A percentile compares a stretch with the other conserved stretches of the same genome.
phyloP scores from a whole-genome alignment of 2,329 filamentous ascomycete species.

The Akanthomyces uredinophilus region DNA sequence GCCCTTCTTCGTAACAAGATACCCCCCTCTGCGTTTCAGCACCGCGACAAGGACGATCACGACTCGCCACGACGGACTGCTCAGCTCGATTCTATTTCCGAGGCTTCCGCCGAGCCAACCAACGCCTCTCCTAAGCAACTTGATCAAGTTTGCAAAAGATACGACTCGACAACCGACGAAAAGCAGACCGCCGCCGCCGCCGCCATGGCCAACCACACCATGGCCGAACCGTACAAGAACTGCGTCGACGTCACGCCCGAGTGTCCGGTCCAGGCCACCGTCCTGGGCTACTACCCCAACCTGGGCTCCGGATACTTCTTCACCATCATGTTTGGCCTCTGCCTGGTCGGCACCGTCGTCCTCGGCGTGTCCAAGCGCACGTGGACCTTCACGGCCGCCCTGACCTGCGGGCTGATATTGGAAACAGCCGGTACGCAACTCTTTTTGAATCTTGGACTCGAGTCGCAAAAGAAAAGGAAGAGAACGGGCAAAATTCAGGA shows the following conservation, averaged over 20 bases:
- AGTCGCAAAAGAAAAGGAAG: too few relatives aligned
- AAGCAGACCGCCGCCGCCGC: not conserved
- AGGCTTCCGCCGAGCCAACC: not conserved
- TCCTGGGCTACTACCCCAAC: slow-evolving; percentile 53
- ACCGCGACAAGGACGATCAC: not conserved
- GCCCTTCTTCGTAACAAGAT: not conserved
- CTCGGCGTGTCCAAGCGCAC: slow-evolving; percentile 47
- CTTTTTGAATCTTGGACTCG: not conserved
- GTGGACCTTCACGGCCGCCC: slow-evolving; percentile 48
- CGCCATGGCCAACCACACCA: slow-evolving; percentile 11
- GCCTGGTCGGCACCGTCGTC: slow-evolving; percentile 35
- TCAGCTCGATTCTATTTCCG: not conserved
- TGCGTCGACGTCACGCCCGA: slow-evolving; percentile 32
- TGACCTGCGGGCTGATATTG: slow-evolving; percentile 44
- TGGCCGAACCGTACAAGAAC: slow-evolving; percentile 19
- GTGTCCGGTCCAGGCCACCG: slow-evolving; percentile 49
- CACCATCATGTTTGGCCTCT: slow-evolving; percentile 42
- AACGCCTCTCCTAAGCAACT: not conserved
- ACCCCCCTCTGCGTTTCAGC: not conserved
- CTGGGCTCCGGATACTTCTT: slow-evolving; percentile 52
- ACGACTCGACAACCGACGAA: not conserved
- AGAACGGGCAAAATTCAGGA: too few relatives aligned
- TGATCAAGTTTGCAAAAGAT: not conserved
- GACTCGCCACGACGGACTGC: not conserved
- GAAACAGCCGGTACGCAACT: slow-evolving; percentile 42